Evolutionary conservation across 2,329 filamentous ascomycete species (phyloP), one percentile per base, ranked within the genome.

Genomic region (Fusarium sp.): DNA sequence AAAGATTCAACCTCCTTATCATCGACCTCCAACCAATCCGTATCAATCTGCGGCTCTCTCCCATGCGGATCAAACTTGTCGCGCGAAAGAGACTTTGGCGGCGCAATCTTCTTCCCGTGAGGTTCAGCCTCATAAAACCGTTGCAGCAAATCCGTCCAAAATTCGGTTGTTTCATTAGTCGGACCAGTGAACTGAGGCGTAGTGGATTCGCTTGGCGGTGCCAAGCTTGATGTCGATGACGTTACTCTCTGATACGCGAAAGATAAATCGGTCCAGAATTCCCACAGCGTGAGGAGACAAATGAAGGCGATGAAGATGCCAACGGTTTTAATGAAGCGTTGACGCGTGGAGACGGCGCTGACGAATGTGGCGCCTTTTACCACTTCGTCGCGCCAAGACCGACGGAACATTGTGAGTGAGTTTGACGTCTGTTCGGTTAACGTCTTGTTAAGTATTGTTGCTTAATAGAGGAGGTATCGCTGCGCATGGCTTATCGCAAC

Each of bases 11-110:
- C 14, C 6, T 75, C 61, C 0, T 67, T 37, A 1, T 54, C 37
- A 1, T 67, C 40, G 1, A 75, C 22, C 4, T 69, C 20, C 9
- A 75, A 12, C n/a, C 68, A 63, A 7, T 75, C 64, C 3, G 61
- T 63, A 30, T 70, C 57, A 3, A 51, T 59, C 5, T 60, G 62
- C 0, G 69, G 49, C 3, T 44, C 41, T 1, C 30, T 20, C 6
- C 63, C 60, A 25, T 65, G 25, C 1, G 72, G 72, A 13, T 69
- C 73, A 13, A 74, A 74, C 1, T 72, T 55, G 2, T 72, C 66
- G 3, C 61, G 64, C 6, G 46, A 24, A 4, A 74, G 64, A 16
- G 69, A 30, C 1, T 37, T 32, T 0, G 70, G 65, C 3, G 72
- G 54, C 6, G 32, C 29, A 2, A 74, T 72, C 20, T 66, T 41